Percentiles rank a stretch among this genome's conserved stretches.
These are phyloP conservation scores for Syzygium jambos DNA, from an alignment of 345 rosid species.

Conservation along the genomic window DNA sequence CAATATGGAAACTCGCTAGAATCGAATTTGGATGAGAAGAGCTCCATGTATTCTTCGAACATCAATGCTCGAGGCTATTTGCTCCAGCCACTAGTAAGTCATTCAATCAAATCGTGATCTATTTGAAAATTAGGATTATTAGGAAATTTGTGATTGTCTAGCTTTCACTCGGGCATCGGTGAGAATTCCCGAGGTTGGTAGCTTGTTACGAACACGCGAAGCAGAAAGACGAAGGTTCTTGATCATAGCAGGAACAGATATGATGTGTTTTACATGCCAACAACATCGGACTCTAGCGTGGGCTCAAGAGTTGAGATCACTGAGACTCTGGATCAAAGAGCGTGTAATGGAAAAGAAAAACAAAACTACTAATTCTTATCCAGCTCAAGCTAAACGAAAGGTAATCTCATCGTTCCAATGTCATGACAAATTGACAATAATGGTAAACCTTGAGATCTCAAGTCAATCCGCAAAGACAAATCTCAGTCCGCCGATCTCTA, in stretches of 20 bases:
- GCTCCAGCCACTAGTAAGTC: not conserved
- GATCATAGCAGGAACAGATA: fast-evolving
- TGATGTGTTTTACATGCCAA: not conserved
- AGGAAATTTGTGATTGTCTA: not conserved
- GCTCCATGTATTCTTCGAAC: not conserved
- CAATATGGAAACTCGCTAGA: not conserved
- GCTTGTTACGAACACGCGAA: fast-evolving
- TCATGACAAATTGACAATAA: not conserved
- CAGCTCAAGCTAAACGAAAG: not conserved
- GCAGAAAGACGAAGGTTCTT: not conserved
- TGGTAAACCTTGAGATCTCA: not conserved
- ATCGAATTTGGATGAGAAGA: not conserved
- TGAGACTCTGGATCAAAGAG: not conserved
- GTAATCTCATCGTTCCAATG: not conserved
- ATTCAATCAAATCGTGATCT: fast-evolving
- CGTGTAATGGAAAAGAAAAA: not conserved
- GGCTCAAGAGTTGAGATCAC: not conserved
- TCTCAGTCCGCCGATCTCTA: not conserved
- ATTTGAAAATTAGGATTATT: not conserved
- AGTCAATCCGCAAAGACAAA: not conserved
- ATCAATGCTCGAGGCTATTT: not conserved
- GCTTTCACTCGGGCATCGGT: fast-evolving
- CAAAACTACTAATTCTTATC: not conserved
- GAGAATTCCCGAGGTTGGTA: not conserved
- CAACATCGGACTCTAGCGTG: fast-evolving